Percentiles rank a stretch among this genome's conserved stretches.
Evolutionary conservation across 2,329 filamentous ascomycete species (phyloP).

Genomic region (Fusarium torreyae): DNA sequence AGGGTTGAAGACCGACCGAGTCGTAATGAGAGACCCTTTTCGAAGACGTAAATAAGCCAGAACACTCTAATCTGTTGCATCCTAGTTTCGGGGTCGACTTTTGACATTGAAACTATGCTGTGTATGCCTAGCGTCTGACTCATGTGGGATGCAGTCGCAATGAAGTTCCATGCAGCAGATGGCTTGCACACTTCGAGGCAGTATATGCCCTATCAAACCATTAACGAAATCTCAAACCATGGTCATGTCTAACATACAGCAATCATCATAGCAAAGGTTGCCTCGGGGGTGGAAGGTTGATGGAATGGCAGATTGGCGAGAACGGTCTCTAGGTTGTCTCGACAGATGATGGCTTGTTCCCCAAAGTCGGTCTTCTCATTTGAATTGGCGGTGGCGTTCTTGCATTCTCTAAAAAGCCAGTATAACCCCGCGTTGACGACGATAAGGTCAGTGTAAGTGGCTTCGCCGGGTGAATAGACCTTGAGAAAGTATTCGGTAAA

Average conservation of each 20-base stretch:
- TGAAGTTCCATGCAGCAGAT: constrained; percentile 1
- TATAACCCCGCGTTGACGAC: constrained; percentile 50
- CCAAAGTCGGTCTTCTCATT: constrained; percentile 41
- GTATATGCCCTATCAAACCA: background rate
- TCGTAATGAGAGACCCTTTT: background rate
- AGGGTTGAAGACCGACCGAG: background rate
- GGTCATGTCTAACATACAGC: constrained; percentile 1
- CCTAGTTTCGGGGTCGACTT: background rate
- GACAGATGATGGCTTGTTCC: constrained; percentile 41
- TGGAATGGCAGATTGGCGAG: constrained; percentile 50
- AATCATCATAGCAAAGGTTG: constrained; percentile 34
- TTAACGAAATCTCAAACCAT: too few species aligned
- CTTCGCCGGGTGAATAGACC: constrained; percentile 23
- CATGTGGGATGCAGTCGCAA: background rate
- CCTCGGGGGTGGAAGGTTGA: constrained; percentile 46
- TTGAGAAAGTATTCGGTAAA: constrained; percentile 49
- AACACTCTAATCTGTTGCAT: background rate
- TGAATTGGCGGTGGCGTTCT: background rate
- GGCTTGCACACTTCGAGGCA: constrained; percentile 5
- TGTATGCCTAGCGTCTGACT: constrained; percentile 3
- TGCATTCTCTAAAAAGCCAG: constrained; percentile 45
- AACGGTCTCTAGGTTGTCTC: constrained; percentile 51
- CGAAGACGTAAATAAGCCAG: background rate
- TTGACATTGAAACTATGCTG: background rate
- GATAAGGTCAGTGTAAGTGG: constrained; percentile 50